phyloP scores from a whole-genome alignment of 1,284 basidiomycete species.

The Phaffia rhodozyma region DNA sequence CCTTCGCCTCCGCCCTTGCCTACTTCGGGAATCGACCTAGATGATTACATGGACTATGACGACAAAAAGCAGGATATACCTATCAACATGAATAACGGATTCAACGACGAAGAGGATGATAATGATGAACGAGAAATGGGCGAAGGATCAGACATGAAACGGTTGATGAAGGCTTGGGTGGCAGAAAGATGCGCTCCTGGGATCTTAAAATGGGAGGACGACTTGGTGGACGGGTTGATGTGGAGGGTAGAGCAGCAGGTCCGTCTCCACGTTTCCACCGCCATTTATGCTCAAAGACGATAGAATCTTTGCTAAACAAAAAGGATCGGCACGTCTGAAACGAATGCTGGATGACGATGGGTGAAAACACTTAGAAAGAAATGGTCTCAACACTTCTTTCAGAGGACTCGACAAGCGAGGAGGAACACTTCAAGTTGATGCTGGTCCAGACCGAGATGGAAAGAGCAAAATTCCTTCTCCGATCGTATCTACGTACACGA shows the following conservation, averaged over 20 bases:
- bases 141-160: constrained; percentile 29
- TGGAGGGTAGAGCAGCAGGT: constrained; percentile 81
- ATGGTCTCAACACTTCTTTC: constrained; percentile 46
- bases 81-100: background rate
- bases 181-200: constrained; percentile 74
- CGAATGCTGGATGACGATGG: too few species aligned
- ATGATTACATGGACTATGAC: background rate
- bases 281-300: constrained; percentile 19
- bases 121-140: constrained; percentile 24
- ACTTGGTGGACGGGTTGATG: constrained; percentile 55
- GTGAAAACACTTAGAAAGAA: constrained; percentile 25
- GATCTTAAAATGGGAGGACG: constrained; percentile 61
- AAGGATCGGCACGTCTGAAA: constrained; percentile 8
- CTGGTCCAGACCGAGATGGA: constrained; percentile 87
- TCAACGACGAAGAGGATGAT: constrained; percentile 2
- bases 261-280: constrained; percentile 25
- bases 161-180: constrained; percentile 63
- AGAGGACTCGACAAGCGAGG: constrained; percentile 68
- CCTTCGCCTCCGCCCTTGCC: too few species aligned
- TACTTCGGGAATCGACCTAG: too few species aligned
- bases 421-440: constrained; percentile 80
- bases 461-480: constrained; percentile 74
- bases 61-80: background rate
- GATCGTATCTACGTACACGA: constrained; percentile 74
- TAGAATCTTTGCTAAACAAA: constrained; percentile 18